Percentiles rank a stretch among this genome's conserved stretches.
Conservation (phyloP, 768 basidiomycete genomes). For the Suillus subalutaceus region DNA sequence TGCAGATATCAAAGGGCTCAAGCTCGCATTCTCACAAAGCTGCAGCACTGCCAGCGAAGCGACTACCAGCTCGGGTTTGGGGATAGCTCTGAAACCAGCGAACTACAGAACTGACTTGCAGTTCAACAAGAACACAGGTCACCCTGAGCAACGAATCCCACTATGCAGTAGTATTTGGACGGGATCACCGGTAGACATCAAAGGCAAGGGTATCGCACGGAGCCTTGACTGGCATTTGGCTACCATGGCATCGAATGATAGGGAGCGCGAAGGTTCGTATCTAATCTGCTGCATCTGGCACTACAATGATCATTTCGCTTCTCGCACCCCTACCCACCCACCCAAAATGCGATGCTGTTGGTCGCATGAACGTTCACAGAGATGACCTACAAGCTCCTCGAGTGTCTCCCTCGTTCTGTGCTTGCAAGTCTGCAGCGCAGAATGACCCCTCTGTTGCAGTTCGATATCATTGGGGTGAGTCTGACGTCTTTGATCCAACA, state of each 20-base stretch:
- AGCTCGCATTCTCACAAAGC: background rate
- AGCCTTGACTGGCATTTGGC: slow-evolving; percentile 22
- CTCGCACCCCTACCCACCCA: background rate
- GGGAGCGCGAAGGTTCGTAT: slow-evolving; percentile 30
- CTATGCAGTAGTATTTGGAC: background rate
- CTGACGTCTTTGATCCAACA: slow-evolving; percentile 6
- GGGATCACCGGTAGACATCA: slow-evolving; percentile 4
- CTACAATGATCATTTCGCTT: background rate
- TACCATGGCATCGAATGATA: slow-evolving; percentile 22
- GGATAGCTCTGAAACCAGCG: slow-evolving; percentile 4
- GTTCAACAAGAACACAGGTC: background rate
- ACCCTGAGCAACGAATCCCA: background rate
- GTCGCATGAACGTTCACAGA: slow-evolving; percentile 43
- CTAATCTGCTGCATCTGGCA: background rate
- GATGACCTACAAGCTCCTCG: slow-evolving; percentile 63
- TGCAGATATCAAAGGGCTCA: slow-evolving; percentile 22
- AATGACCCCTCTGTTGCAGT: slow-evolving; percentile 68
- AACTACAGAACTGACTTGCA: slow-evolving; percentile 2
- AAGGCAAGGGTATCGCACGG: slow-evolving; percentile 26
- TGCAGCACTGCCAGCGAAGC: background rate
- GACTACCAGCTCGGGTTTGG: slow-evolving; percentile 1
- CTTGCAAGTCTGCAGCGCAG: slow-evolving; percentile 67
- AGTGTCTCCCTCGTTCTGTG: slow-evolving; percentile 65
- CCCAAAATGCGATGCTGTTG: background rate
- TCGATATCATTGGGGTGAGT: slow-evolving; percentile 78